A percentile compares a stretch with the other conserved stretches of the same genome.
Conservation (phyloP, 2,329 filamentous ascomycete genomes). For the Cordyceps farinosa region DNA sequence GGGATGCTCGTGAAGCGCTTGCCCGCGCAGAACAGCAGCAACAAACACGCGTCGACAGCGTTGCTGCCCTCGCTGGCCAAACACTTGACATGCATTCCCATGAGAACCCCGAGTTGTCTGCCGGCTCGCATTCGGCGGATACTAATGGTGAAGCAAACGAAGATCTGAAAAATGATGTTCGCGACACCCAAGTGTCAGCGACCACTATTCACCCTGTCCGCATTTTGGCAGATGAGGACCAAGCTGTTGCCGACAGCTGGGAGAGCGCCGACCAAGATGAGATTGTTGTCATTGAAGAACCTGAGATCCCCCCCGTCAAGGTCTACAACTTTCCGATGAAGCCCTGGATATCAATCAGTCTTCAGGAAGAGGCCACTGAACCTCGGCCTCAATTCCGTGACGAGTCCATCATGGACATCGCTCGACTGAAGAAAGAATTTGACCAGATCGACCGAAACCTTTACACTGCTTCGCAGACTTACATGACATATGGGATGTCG, state of each 20-base stretch:
- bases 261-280: slow-evolving; percentile 78
- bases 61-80: slow-evolving; percentile 27
- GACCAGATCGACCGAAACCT: slow-evolving; percentile 95
- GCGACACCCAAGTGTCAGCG: slow-evolving; percentile 34
- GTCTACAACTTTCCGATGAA: slow-evolving; percentile 97
- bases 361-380: slow-evolving; percentile 57
- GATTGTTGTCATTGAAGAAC: slow-evolving; percentile 62
- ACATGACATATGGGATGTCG: slow-evolving; percentile 91
- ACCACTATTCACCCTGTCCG: slow-evolving; percentile 44
- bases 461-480: slow-evolving; percentile 81
- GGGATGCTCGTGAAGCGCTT: slow-evolving; percentile 62
- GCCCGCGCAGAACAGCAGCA: slow-evolving; percentile 52
- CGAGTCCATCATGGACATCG: slow-evolving; percentile 85
- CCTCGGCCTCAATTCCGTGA: slow-evolving; percentile 65
- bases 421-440: slow-evolving; percentile 93
- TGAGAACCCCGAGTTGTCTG: slow-evolving; percentile 24
- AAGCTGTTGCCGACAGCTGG: slow-evolving; percentile 78
- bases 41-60: slow-evolving; percentile 46
- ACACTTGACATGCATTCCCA: slow-evolving; percentile 16
- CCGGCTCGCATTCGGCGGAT: slow-evolving; percentile 41
- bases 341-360: slow-evolving; percentile 86
- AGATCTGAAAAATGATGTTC: slow-evolving; percentile 36
- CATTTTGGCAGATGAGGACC: slow-evolving; percentile 52
- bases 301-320: slow-evolving; percentile 62
- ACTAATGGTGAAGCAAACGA: slow-evolving; percentile 53